Evolutionary conservation across 805 yeast genomes (phyloP), one percentile per base, ranked within the genome.

Genomic region (Nakazawaea peltata): DNA sequence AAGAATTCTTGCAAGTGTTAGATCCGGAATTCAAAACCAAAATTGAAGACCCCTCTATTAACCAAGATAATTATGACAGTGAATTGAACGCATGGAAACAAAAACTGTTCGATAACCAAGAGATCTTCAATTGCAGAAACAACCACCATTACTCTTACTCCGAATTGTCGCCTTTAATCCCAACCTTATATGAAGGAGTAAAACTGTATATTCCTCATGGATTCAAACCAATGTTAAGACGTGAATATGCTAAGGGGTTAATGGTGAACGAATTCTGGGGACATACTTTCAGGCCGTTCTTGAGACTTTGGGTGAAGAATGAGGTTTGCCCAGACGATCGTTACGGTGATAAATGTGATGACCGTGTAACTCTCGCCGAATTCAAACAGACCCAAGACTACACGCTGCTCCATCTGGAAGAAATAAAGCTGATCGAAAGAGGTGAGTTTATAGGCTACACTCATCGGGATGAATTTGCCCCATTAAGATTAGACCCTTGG

Each of bases 291-390:
- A 48, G 74, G 19, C 71, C 74, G 1, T 67, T 69, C 33, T 48
- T 78, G 30, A 56, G 82, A 30, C 50, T 69, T 13, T 81, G 92
- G 92, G 51, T 74, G 8, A 46, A 48, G 2, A 41, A 47, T 21
- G 28, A 41, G 10, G 53, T 48, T 12, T 54, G 60, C 36, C 47
- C 51, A 5, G 39, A 49, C 28, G 54, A 55, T 22, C 44, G 40
- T 13, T 49, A 47, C 16, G 49, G 53, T 6, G 39, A 47, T 14
- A 48, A 52, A 3, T 61, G 69, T 37, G 37, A 50, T 19, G 56
- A 56, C 31, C 48, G 48, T 5, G 53, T 44, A 7, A 50, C 60
- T 9, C 26, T 52, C 28, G 39, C 47, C 4, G 61, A 57, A 34
- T 68, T 45, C 40, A 21, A 43, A 12, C 45, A 44, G 31, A 59